These are phyloP conservation scores for Picochlorum sp. DNA, from an alignment of 139 green algal genomes.

Conservation along the genomic window DNA sequence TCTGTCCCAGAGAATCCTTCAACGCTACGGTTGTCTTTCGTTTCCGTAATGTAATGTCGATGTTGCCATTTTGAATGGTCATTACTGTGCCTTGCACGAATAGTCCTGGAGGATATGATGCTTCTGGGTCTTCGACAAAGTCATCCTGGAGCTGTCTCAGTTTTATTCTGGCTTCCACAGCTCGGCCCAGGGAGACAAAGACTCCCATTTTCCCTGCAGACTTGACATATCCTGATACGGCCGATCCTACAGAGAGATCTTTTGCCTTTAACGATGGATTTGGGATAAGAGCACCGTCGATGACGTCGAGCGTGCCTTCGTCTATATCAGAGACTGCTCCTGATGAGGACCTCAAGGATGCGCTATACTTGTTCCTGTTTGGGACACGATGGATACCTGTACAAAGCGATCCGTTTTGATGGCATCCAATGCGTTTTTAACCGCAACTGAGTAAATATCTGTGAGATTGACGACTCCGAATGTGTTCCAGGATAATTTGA, in stretches of 20 bases:
- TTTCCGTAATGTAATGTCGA: constrained; percentile 56
- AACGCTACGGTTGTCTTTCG: constrained; percentile 10
- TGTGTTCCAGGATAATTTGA: constrained; percentile 39
- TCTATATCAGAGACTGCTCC: constrained; percentile 30
- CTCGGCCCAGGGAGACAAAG: constrained; percentile 50
- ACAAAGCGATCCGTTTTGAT: constrained; percentile 46
- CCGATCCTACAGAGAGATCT: background rate
- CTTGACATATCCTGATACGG: constrained; percentile 66
- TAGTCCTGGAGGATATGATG: constrained; percentile 65
- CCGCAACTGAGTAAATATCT: constrained; percentile 66
- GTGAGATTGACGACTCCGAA: constrained; percentile 54
- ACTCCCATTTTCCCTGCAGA: constrained; percentile 34
- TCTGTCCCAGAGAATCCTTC: constrained; percentile 38
- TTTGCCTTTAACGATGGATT: background rate
- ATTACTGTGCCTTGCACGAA: constrained; percentile 50
- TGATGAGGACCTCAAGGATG: constrained; percentile 34
- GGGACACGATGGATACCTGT: constrained; percentile 30
- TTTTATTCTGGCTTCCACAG: constrained; percentile 59
- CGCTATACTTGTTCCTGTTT: background rate
- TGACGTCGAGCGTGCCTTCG: constrained; percentile 3
- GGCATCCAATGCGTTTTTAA: constrained; percentile 50
- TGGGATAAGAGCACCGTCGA: background rate
- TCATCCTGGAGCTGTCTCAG: constrained; percentile 62
- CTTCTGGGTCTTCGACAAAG: constrained; percentile 71
- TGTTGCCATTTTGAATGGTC: constrained; percentile 23